These are phyloP conservation scores for Mycena polygramma DNA, from an alignment of 768 basidiomycete species.

Conservation along the genomic window DNA sequence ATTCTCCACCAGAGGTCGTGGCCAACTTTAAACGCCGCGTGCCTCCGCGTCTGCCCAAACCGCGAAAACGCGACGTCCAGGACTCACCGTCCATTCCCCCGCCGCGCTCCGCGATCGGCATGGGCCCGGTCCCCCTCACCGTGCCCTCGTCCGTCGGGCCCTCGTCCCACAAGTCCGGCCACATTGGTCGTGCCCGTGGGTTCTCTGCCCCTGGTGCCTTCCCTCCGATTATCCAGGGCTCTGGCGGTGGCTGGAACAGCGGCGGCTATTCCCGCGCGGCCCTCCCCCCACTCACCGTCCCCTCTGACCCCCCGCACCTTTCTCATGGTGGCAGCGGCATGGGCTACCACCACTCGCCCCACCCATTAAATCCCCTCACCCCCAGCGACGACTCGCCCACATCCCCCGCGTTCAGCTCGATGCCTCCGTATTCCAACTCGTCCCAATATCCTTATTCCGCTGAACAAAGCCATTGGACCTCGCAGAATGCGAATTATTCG, in stretches of 20 bases:
- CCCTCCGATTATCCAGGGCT: conserved; percentile 73
- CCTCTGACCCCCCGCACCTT: conserved; percentile 76
- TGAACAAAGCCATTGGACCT: conserved; percentile 70
- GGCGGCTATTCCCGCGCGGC: conserved; percentile 70
- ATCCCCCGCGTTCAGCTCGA: conserved; percentile 56
- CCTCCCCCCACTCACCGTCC: conserved; percentile 87
- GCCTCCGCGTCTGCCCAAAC: conserved; percentile 91
- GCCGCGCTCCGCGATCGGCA: conserved; percentile 80
- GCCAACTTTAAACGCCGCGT: conserved; percentile 97
- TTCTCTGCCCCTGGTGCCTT: conserved; percentile 89
- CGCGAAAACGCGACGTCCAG: conserved; percentile 82
- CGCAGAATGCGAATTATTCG: conserved; percentile 64
- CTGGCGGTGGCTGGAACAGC: conserved; percentile 65
- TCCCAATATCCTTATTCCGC: conserved; percentile 71
- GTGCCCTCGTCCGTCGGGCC: conserved; percentile 65
- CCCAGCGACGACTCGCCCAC: conserved; percentile 79
- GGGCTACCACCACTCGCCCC: conserved; percentile 69
- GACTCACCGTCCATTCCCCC: conserved; percentile 80
- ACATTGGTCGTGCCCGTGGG: conserved; percentile 76
- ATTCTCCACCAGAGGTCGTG: conserved; percentile 91
- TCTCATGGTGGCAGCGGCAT: conserved; percentile 64
- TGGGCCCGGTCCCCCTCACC: conserved; percentile 76
- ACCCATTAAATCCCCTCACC: conserved; percentile 75
- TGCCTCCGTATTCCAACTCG: conserved; percentile 61
- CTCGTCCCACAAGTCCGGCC: conserved; percentile 56